Evolutionary conservation across 2,329 filamentous ascomycete species (phyloP), one percentile per base, ranked within the genome.

Genomic region (Xenoacremonium recifei): DNA sequence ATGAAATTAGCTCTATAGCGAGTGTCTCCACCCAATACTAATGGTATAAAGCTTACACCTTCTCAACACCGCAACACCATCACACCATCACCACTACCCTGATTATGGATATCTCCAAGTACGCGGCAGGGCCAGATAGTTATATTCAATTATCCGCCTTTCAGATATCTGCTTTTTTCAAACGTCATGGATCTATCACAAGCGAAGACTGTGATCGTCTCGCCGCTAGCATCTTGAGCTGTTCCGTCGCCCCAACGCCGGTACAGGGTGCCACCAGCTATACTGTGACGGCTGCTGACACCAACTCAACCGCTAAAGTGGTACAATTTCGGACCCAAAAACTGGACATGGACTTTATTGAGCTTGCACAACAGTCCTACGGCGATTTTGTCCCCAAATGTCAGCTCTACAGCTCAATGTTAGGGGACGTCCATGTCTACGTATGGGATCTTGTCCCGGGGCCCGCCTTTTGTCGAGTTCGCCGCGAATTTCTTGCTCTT

Each of bases 221-320:
- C 38, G 49, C 47, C 32, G 25, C 38, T 11, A 27, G 27, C 17
- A 29, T 50, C 18, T 13, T 42, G 9, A 20, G 42, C 15, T 21
- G 43, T 34, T 47, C 31, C 5, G 45, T 52, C 37, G 37, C 35
- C 25, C 37, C 51, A 18, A 51, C 45, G 15, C 47, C 29, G 11
- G 39, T 54, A 18, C 53, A 56, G 35, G 51, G 51, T 19, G 45
- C 11, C 32, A 39, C n/a, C 19, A 50, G 49, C 42, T 54, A 56
- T 35, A 56, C 49, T 27, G 46, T 53, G 37, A 21, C 12, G 33
- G 37, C 39, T 31, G 35, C 10, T 12, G 34, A 38, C 35, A 17
- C 20, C 16, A 23, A 39, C 13, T 7, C 39, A 19, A 21, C 21
- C 4, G 21, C 38, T 12, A 42, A 46, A 21, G 35, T 49, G 13